Conservation (phyloP, 2,329 filamentous ascomycete species). For the Neodidymelliopsis sp. region DNA sequence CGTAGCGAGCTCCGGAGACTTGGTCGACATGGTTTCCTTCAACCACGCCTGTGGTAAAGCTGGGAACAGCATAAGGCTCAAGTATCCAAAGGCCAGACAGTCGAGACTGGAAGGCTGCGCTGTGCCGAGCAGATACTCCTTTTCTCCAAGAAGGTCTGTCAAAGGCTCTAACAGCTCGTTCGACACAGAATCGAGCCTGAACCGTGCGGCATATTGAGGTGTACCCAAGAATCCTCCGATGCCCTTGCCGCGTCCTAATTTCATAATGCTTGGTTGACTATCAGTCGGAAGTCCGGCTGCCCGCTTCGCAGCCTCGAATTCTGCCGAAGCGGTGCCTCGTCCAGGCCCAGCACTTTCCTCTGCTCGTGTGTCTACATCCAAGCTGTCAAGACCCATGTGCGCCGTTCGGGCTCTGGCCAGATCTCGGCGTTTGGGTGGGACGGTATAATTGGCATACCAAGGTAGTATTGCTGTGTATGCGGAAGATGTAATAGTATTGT, state of each 20-base stretch:
- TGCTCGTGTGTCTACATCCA: constrained; percentile 54
- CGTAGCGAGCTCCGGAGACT: constrained; percentile 51
- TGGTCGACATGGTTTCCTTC: constrained; percentile 61
- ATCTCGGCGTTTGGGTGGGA: constrained; percentile 76
- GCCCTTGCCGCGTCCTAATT: constrained; percentile 64
- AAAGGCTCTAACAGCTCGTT: constrained; percentile 74
- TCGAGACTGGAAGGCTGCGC: constrained; percentile 71
- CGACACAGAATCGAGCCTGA: constrained; percentile 77
- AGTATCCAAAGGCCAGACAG: constrained; percentile 80
- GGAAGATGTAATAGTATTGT: constrained; percentile 76
- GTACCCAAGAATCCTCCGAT: constrained; percentile 68
- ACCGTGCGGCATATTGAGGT: constrained; percentile 74
- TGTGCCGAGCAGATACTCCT: constrained; percentile 63
- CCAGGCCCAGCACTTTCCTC: constrained; percentile 44
- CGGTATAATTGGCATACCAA: constrained; percentile 87
- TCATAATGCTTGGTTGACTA: constrained; percentile 50
- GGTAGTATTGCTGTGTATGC: constrained; percentile 81
- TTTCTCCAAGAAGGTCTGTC: constrained; percentile 65
- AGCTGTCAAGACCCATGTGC: constrained; percentile 56
- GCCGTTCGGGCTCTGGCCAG: constrained; percentile 72
- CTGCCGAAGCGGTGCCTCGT: constrained; percentile 39
- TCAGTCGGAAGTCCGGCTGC: constrained; percentile 48
- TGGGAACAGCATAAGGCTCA: constrained; percentile 74
- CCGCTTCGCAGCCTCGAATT: constrained; percentile 49
- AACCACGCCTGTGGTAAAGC: constrained; percentile 70